A percentile compares a stretch with the other conserved stretches of the same genome.
Conservation (phyloP, 2,329 filamentous ascomycete genomes). For the Colletotrichum lupini region DNA sequence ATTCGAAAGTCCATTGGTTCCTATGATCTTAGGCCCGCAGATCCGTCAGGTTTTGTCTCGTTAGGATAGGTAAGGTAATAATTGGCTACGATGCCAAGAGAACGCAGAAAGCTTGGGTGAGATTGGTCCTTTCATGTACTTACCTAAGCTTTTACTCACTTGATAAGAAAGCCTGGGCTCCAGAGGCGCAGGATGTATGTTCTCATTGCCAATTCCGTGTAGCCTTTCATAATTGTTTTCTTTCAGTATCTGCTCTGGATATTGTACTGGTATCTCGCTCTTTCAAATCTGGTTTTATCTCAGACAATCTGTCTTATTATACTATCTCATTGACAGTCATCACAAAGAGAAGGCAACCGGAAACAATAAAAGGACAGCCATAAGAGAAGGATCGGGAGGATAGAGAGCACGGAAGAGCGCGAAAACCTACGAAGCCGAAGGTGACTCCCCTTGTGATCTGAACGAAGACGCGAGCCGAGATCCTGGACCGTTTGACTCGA, state of each 20-base stretch:
- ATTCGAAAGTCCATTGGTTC: not conserved
- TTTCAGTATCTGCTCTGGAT: not conserved
- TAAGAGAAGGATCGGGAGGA: not conserved
- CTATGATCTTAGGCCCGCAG: not conserved
- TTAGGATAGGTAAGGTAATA: not conserved
- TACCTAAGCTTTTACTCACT: not conserved
- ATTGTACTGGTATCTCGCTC: not conserved
- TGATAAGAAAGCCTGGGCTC: not conserved
- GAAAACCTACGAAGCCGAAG: not conserved
- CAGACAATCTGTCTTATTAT: not conserved
- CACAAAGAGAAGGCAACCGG: not conserved
- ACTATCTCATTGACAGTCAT: not conserved
- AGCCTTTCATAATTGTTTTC: not conserved
- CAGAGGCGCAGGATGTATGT: not conserved
- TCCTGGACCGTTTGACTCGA: not conserved
- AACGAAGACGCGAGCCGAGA: not conserved
- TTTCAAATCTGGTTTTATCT: not conserved
- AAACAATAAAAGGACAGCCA: not conserved
- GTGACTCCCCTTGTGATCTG: not conserved
- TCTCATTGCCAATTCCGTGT: not conserved
- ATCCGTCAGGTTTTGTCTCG: not conserved
- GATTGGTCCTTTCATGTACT: accelerated
- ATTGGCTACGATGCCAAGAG: not conserved
- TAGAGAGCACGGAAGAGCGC: not conserved
- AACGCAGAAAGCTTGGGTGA: not conserved